Base-by-base conservation (phyloP, 768 basidiomycete species). In the Suillus paluster region DNA sequence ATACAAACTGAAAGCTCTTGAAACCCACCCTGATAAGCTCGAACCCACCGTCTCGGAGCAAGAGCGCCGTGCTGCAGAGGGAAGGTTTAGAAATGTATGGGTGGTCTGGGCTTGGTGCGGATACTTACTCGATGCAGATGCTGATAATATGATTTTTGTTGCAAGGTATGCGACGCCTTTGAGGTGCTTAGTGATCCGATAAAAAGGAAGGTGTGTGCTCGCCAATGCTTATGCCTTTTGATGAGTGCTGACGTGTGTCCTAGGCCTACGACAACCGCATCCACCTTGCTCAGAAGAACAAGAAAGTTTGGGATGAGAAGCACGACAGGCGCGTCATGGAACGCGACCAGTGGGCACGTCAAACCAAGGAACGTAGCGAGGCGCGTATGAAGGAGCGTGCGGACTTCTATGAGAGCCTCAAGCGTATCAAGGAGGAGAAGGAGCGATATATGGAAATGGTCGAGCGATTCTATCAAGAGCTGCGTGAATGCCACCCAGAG, bases 21-120 rank as follows among this genome's bases (percentile, higher is more conserved):
- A 88, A 71, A 90, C 90, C 1, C 89, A 91, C 70, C 89, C 89
- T 11, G 89, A 91, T 67, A 90, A 89, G 66, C 82, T 90, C 52
- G 83, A 83, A 12, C 85, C 81, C 41, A 73, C 73, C 34, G 83
- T 84, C 9, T 82, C 75, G 46, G 80, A 81, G 48, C 74, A 78
- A 60, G 83, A 84, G 62, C 86, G 83, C 68, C 79, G 81, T 59
- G 77, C 69, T 21, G 85, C 88, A 9, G 83, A 84, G 67, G 79
- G 80, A 42, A 81, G 80, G 63, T 91, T 91, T 66, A 86, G 83
- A 68, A 79, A 81, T 79, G 89, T 89, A 72, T 66, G 78, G 65
- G 50, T 27, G 45, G 48, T 49, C 62, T 66, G 65, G 71, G 70
- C 68, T 73, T 58, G 66, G 65, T 70, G 42, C 21, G 49, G 33